Percentiles rank a stretch among this genome's conserved stretches.
Conservation (phyloP, 2,329 filamentous ascomycete species). For the Arthrocladium fulminans region DNA sequence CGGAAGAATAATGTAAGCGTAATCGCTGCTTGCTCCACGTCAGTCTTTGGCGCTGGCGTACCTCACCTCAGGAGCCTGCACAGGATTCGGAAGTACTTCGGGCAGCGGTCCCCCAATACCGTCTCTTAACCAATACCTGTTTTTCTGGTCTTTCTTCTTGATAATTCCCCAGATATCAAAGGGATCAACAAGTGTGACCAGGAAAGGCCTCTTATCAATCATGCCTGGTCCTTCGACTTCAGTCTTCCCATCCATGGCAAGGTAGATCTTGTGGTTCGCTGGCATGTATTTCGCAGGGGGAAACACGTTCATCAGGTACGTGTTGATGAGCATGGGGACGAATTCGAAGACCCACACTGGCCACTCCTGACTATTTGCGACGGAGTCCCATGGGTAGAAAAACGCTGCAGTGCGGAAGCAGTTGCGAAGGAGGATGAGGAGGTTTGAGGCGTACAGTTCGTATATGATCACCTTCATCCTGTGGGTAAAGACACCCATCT, state of each 20-base stretch:
- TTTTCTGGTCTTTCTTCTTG: slow-evolving; percentile 28
- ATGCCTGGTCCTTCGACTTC: slow-evolving; percentile 44
- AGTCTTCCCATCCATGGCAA: slow-evolving; percentile 44
- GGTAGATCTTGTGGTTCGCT: slow-evolving; percentile 41
- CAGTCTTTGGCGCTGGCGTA: not conserved
- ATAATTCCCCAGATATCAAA: slow-evolving; percentile 35
- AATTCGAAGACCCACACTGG: slow-evolving; percentile 50
- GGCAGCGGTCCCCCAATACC: slow-evolving; percentile 17
- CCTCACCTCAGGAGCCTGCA: not conserved
- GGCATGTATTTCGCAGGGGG: slow-evolving; percentile 45
- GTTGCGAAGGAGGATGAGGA: slow-evolving; percentile 37
- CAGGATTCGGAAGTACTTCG: not conserved
- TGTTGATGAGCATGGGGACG: slow-evolving; percentile 44
- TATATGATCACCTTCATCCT: slow-evolving; percentile 39
- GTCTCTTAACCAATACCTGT: slow-evolving; percentile 33
- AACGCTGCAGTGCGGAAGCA: slow-evolving; percentile 48
- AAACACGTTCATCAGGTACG: slow-evolving; percentile 42
- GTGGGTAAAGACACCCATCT: slow-evolving; percentile 32
- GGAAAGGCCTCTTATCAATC: slow-evolving; percentile 38
- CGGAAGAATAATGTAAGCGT: too few species aligned
- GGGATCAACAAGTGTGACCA: slow-evolving; percentile 36
- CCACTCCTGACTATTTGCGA: slow-evolving; percentile 36
- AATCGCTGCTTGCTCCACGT: not conserved
- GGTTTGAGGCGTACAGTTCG: slow-evolving; percentile 30
- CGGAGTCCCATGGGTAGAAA: slow-evolving; percentile 28